These are phyloP conservation scores for Sarocladium oryzae DNA, from an alignment of 2,329 filamentous ascomycete genomes.

Conservation along the genomic window DNA sequence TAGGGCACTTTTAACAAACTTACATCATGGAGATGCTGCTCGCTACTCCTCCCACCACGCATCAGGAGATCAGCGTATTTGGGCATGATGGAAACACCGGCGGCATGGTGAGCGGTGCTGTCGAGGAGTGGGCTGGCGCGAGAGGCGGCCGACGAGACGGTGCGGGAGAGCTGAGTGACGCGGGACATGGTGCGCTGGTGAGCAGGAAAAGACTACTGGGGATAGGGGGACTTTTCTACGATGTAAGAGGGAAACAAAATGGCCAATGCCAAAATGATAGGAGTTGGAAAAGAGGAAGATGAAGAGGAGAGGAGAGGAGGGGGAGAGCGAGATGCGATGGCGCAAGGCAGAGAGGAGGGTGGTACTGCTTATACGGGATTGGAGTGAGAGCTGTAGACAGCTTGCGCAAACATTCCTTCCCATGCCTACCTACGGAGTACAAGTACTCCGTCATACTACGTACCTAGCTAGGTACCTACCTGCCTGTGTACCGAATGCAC, in stretches of 20 bases:
- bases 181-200: slow-evolving; percentile 35
- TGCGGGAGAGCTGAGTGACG: slow-evolving; percentile 40
- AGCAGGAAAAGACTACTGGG: too few species aligned
- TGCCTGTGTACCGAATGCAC: too few species aligned
- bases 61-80: slow-evolving; percentile 42
- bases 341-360: not conserved
- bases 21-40: slow-evolving; percentile 33
- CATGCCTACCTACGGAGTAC: too few species aligned
- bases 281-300: not conserved
- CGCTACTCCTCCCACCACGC: slow-evolving; percentile 19
- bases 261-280: too few species aligned
- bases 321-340: not conserved
- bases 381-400: too few species aligned
- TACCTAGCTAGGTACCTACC: too few species aligned
- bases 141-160: slow-evolving; percentile 28
- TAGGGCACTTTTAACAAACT: too few species aligned
- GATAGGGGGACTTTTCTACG: too few species aligned
- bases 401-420: not conserved
- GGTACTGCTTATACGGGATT: too few species aligned
- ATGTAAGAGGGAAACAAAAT: too few species aligned
- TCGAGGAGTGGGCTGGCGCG: slow-evolving; percentile 28
- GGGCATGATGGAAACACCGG: slow-evolving; percentile 34
- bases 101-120: slow-evolving; percentile 26
- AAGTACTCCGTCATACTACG: too few species aligned
- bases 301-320: not conserved